A percentile compares a stretch with the other conserved stretches of the same genome.
Conservation (phyloP, 345 rosid species). For the Lagerstroemia speciosa region DNA sequence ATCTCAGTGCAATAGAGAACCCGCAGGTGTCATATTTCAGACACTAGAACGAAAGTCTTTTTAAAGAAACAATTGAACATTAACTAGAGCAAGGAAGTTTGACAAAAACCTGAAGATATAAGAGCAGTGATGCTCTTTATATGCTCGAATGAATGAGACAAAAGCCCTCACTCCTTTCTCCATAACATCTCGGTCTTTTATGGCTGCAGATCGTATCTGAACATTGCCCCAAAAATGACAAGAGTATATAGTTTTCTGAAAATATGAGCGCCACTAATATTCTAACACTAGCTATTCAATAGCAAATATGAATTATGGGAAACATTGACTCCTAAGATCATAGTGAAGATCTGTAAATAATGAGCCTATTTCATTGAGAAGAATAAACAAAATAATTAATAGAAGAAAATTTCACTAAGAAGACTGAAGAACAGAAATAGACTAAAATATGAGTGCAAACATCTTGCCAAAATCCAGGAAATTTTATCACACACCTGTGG, state of each 20-base stretch:
- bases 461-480: not conserved
- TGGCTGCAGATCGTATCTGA: conserved; percentile 66
- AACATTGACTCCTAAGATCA: not conserved
- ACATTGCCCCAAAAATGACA: not conserved
- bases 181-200: conserved; percentile 75
- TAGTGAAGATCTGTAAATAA: not conserved
- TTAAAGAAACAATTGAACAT: not conserved
- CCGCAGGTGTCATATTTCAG: not conserved
- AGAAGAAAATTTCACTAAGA: not conserved
- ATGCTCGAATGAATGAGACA: conserved; percentile 83
- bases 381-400: not conserved
- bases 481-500: conserved; percentile 36
- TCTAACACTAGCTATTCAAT: not conserved
- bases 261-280: not conserved
- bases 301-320: not conserved
- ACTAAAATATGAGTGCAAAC: not conserved
- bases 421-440: not conserved
- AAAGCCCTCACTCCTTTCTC: conserved; percentile 87
- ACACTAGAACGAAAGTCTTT: not conserved
- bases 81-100: not conserved
- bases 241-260: not conserved
- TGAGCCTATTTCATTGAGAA: not conserved
- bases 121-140: conserved; percentile 82
- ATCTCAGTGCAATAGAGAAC: not conserved
- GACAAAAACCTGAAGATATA: conserved; percentile 61